phyloP scores from a whole-genome alignment of 345 rosid genomes.

The Gynandropsis gynandra region DNA sequence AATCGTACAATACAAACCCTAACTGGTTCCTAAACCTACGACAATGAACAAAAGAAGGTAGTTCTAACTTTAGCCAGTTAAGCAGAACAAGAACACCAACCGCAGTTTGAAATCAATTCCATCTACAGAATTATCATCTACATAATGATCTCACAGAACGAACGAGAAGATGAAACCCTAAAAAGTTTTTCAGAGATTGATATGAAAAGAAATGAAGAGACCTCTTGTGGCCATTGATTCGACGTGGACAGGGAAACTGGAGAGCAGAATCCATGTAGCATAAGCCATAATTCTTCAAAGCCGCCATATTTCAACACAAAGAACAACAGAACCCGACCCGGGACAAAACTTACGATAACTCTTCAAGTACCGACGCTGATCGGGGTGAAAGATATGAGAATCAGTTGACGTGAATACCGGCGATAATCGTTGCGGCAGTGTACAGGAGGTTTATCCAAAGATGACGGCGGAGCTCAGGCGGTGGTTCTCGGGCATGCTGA shows the following conservation, averaged over 20 bases:
- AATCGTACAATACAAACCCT: not conserved
- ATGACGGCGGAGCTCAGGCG: constrained; percentile 13
- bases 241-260: constrained; percentile 32
- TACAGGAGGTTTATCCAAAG: not conserved
- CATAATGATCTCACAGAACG: not conserved
- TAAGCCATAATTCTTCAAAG: constrained; percentile 34
- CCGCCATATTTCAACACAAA: constrained; percentile 26
- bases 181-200: not conserved
- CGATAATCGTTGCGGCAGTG: constrained; percentile 9
- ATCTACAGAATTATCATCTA: too few species aligned
- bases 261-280: constrained; percentile 32
- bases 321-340: not conserved
- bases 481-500: constrained; percentile 15
- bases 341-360: not conserved
- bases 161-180: not conserved
- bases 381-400: not conserved
- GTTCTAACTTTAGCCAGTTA: not conserved
- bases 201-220: constrained; percentile 16
- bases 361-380: not conserved
- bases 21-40: too few species aligned
- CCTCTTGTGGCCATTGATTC: constrained; percentile 34
- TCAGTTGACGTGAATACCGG: constrained; percentile 17
- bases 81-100: not conserved
- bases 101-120: not conserved
- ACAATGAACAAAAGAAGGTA: too few species aligned